Conservation (phyloP, 192 early-diverging fungal genomes). For the Diversispora eburnea region DNA sequence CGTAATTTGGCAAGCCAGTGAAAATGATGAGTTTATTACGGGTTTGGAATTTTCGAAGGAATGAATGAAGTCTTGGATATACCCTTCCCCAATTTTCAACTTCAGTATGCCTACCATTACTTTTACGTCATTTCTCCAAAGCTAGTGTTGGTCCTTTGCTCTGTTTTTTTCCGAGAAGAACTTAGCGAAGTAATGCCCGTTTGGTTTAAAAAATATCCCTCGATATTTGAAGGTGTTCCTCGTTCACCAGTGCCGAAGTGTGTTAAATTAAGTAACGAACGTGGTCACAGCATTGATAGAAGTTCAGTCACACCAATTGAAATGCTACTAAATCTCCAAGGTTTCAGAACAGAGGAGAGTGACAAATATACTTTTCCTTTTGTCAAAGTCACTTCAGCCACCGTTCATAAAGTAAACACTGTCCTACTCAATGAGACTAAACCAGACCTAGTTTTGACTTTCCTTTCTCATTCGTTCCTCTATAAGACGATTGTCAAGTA, state of each 20-base stretch:
- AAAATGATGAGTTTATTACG: constrained; percentile 39
- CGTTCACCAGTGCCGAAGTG: constrained; percentile 8
- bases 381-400: constrained; percentile 16
- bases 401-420: constrained; percentile 9
- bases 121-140: constrained; percentile 39
- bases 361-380: constrained; percentile 22
- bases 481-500: constrained; percentile 27
- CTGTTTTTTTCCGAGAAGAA: not conserved
- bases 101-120: constrained; percentile 25
- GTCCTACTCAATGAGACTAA: constrained; percentile 26
- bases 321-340: not conserved
- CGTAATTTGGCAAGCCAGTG: constrained; percentile 37
- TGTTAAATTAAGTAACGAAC: constrained; percentile 10
- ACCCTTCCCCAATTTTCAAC: not conserved
- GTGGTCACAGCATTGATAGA: not conserved
- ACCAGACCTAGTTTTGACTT: constrained; percentile 13
- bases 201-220: not conserved
- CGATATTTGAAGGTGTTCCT: constrained; percentile 16
- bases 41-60: constrained; percentile 39
- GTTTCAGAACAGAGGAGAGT: not conserved
- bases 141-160: constrained; percentile 32
- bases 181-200: too few relatives aligned
- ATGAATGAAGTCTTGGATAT: not conserved
- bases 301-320: not conserved
- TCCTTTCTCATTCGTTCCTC: constrained; percentile 14